Conservation (phyloP, 306 rosid species). For the Cicer pinnatifidum region DNA sequence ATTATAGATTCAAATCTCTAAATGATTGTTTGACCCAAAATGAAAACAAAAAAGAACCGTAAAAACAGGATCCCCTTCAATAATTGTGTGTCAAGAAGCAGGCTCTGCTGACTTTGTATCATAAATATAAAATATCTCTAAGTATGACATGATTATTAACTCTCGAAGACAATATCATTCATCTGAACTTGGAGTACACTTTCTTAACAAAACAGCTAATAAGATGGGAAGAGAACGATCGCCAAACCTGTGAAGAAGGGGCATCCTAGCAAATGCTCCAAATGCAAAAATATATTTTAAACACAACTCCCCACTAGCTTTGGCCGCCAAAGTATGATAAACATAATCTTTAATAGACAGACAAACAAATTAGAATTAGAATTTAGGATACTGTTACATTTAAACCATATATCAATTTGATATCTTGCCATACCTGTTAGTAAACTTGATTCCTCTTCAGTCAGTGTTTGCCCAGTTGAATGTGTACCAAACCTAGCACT, state of each 20-base stretch:
- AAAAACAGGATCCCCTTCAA: background rate
- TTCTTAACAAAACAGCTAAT: background rate
- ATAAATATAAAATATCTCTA: background rate
- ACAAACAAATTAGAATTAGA: conserved; percentile 46
- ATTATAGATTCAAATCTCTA: background rate
- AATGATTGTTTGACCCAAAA: background rate
- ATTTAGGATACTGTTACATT: conserved; percentile 4
- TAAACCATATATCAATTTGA: conserved; percentile 33
- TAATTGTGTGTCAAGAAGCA: conserved; percentile 11
- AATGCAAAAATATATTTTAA: conserved; percentile 80
- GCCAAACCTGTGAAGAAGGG: conserved; percentile 77
- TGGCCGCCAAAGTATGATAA: conserved; percentile 87
- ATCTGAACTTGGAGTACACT: conserved; percentile 7
- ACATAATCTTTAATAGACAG: conserved; percentile 65
- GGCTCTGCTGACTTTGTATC: background rate
- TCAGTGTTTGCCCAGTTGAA: conserved; percentile 65
- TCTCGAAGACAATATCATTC: conserved; percentile 2
- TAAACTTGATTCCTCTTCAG: conserved; percentile 72
- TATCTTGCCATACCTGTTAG: conserved; percentile 64
- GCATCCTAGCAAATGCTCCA: conserved; percentile 87
- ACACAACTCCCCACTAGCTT: conserved; percentile 93
- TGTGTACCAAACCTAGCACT: conserved; percentile 72
- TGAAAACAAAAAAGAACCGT: background rate
- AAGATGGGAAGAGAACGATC: conserved; percentile 33
- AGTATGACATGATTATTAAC: background rate